Conservation (phyloP, 2,329 filamentous ascomycete genomes). For the Penicillium decumbens region DNA sequence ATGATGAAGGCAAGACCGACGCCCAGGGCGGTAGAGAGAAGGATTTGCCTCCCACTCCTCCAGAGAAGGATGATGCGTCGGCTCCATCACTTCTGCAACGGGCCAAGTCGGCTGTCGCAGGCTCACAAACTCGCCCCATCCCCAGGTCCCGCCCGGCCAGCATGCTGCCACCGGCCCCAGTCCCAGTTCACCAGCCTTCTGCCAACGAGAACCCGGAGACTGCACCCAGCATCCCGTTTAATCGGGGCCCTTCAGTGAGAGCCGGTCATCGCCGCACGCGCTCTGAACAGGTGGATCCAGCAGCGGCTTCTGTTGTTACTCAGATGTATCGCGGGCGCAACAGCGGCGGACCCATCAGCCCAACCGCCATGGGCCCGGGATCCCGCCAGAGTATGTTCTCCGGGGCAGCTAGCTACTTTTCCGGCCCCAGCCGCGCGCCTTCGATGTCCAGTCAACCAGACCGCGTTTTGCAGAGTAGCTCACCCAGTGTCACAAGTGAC, state of each 20-base stretch:
- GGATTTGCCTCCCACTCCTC: conserved; percentile 73
- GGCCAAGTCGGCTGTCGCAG: conserved; percentile 57
- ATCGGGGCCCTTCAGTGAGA: conserved; percentile 39
- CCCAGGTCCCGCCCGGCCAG: conserved; percentile 46
- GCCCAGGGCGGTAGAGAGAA: conserved; percentile 56
- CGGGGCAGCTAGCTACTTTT: conserved; percentile 46
- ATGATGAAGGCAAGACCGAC: conserved; percentile 41
- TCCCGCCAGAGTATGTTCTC: conserved; percentile 41
- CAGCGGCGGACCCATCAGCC: conserved; percentile 52
- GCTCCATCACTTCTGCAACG: conserved; percentile 52
- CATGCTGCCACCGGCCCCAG: conserved; percentile 38
- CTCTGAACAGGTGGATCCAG: conserved; percentile 45
- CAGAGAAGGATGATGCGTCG: conserved; percentile 48
- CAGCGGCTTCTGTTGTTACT: conserved; percentile 69
- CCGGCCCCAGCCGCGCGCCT: conserved; percentile 52
- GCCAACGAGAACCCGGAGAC: conserved; percentile 47
- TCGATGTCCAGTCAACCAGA: conserved; percentile 47
- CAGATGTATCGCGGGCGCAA: conserved; percentile 77
- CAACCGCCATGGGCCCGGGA: conserved; percentile 43
- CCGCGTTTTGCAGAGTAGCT: conserved; percentile 59
- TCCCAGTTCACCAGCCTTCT: conserved; percentile 25
- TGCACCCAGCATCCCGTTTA: conserved; percentile 46
- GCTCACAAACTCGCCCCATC: conserved; percentile 34
- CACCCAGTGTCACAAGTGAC: conserved; percentile 55
- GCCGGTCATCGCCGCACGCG: conserved; percentile 46